A percentile compares a stretch with the other conserved stretches of the same genome.
These are phyloP conservation scores for bread wheat (Triticum aestivum) DNA, from an alignment of 176 grass and related monocot genomes.

Conservation along the genomic window DNA sequence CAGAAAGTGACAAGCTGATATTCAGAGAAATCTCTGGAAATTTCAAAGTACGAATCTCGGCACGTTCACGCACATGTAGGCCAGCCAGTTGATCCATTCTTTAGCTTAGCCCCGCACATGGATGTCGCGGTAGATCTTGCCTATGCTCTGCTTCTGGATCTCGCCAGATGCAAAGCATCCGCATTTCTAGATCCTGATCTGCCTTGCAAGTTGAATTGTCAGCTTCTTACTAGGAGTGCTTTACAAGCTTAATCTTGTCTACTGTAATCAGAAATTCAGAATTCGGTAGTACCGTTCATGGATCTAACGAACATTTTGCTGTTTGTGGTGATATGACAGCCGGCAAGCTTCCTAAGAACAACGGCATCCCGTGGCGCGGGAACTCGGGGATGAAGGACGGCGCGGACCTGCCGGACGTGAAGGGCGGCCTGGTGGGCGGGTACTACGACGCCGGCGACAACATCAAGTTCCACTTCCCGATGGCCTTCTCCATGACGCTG, in stretches of 20 bases:
- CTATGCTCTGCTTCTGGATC: neutral
- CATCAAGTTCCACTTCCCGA: slow-evolving; percentile 98
- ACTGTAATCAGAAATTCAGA: neutral
- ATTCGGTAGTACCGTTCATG: neutral
- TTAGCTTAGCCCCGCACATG: neutral
- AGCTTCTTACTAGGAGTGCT: neutral
- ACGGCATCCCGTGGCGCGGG: slow-evolving; percentile 75
- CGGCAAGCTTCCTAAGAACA: slow-evolving; percentile 87
- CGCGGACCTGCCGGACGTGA: slow-evolving; percentile 47
- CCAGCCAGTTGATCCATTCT: slow-evolving; percentile 24
- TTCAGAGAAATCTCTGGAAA: neutral
- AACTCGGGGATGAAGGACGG: slow-evolving; percentile 75
- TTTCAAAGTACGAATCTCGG: slow-evolving; percentile 27
- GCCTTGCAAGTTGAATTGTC: neutral
- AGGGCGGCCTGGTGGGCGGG: slow-evolving; percentile 83
- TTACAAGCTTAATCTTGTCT: neutral
- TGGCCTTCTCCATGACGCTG: slow-evolving; percentile 97
- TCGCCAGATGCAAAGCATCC: neutral
- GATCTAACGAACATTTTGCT: neutral
- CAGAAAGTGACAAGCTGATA: slow-evolving; percentile 26
- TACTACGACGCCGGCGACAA: slow-evolving; percentile 98
- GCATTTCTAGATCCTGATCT: neutral
- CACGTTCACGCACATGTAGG: slow-evolving; percentile 37
- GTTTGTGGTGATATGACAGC: slow-evolving; percentile 38
- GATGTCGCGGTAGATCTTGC: slow-evolving; percentile 11